Percentiles rank a stretch among this genome's conserved stretches.
phyloP scores from a whole-genome alignment of 108 stramenopile species.

The Fistulifera solaris region DNA sequence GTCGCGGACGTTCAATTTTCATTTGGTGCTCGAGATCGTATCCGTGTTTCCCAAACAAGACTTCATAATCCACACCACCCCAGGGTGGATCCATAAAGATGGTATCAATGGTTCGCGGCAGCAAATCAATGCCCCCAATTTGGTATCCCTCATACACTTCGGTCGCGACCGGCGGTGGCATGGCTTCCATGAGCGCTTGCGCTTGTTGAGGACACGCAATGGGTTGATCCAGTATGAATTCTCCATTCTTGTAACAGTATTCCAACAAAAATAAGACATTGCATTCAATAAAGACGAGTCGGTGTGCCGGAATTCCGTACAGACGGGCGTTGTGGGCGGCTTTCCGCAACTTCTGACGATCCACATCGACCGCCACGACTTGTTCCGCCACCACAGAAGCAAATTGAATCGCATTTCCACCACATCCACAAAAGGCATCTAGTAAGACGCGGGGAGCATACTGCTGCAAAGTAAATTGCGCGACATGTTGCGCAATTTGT shows the following conservation, averaged over 20 bases:
- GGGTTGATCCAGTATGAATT: constrained; percentile 51
- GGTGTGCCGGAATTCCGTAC: constrained; percentile 73
- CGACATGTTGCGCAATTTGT: constrained; percentile 67
- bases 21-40: constrained; percentile 77
- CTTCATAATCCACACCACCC: constrained; percentile 56
- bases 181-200: constrained; percentile 22
- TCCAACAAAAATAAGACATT: constrained; percentile 66
- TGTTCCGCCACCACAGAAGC: constrained; percentile 11
- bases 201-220: constrained; percentile 11
- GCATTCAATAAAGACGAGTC: constrained; percentile 73
- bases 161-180: constrained; percentile 33
- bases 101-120: constrained; percentile 56
- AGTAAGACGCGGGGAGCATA: constrained; percentile 23
- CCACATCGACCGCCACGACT: constrained; percentile 85
- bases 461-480: constrained; percentile 5
- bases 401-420: constrained; percentile 81
- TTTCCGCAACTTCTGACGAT: constrained; percentile 74
- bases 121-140: constrained; percentile 64
- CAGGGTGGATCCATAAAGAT: constrained; percentile 87
- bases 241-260: constrained; percentile 62
- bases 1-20: constrained; percentile 53
- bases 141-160: constrained; percentile 53
- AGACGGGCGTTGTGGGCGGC: constrained; percentile 91
- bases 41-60: constrained; percentile 67
- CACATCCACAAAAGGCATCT: constrained; percentile 81